Evolutionary conservation across 306 rosid species (phyloP).

Genomic region (Quercus ilex): DNA sequence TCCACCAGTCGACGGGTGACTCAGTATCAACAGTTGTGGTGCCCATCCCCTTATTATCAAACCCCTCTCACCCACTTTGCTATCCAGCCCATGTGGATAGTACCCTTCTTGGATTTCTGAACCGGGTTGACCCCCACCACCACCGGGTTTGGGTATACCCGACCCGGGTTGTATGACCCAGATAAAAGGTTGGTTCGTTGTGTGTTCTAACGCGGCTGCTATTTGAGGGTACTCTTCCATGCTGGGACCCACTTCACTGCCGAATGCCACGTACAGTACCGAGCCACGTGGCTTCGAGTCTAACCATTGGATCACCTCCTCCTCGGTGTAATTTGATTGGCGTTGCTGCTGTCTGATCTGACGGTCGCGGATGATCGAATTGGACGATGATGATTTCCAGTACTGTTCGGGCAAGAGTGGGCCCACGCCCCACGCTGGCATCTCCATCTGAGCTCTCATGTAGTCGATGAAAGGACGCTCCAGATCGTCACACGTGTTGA

Average conservation of each 20-base stretch:
- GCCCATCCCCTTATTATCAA: conserved; percentile 77
- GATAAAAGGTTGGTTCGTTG: conserved; percentile 31
- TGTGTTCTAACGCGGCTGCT: conserved; percentile 39
- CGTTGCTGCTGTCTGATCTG: conserved; percentile 31
- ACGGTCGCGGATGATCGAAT: conserved; percentile 35
- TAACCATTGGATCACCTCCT: conserved; percentile 55
- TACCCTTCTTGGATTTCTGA: conserved; percentile 18
- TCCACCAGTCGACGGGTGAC: conserved; percentile 69
- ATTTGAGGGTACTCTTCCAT: conserved; percentile 37
- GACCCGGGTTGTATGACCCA: conserved; percentile 55
- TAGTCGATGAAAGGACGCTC: conserved; percentile 54
- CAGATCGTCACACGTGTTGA: conserved; percentile 74
- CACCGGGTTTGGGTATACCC: conserved; percentile 25
- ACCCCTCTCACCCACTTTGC: conserved; percentile 41
- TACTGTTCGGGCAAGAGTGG: conserved; percentile 64
- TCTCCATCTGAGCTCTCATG: conserved; percentile 18
- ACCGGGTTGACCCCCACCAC: neutral
- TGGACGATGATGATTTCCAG: conserved; percentile 42
- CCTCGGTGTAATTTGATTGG: conserved; percentile 34
- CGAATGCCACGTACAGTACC: conserved; percentile 53
- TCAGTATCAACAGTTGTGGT: conserved; percentile 68
- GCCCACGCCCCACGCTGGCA: conserved; percentile 69
- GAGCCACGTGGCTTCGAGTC: conserved; percentile 50
- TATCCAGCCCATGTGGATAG: conserved; percentile 38
- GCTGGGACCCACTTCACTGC: conserved; percentile 46